Conservation (phyloP, 192 early-diverging fungal species). For the Chytriomyces sp. region DNA sequence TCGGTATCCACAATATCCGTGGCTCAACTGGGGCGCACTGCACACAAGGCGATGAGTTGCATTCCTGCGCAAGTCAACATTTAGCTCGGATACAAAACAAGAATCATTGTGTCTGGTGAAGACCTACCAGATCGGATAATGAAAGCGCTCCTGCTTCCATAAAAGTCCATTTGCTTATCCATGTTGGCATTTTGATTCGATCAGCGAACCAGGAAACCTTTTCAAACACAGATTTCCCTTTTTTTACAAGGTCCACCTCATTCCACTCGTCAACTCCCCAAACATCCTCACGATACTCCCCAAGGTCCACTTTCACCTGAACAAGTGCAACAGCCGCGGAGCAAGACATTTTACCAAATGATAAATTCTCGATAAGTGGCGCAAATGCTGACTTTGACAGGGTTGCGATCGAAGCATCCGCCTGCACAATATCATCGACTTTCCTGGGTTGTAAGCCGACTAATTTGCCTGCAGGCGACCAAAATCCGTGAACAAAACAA, state of each 20-base stretch:
- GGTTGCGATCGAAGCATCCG: neutral
- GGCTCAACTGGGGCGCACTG: constrained; percentile 50
- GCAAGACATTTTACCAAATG: neutral
- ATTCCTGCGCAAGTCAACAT: constrained; percentile 3
- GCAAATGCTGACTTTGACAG: constrained; percentile 2
- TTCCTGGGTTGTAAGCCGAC: constrained; percentile 6
- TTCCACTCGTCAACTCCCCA: constrained; percentile 43
- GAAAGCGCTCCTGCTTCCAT: constrained; percentile 25
- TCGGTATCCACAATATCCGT: constrained; percentile 39
- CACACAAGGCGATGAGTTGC: constrained; percentile 34
- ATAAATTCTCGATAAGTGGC: neutral
- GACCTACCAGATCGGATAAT: constrained; percentile 5
- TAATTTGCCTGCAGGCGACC: neutral
- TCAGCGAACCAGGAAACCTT: constrained; percentile 53
- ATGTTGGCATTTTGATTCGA: constrained; percentile 32
- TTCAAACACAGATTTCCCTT: constrained; percentile 43
- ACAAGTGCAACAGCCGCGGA: constrained; percentile 15
- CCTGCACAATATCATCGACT: neutral
- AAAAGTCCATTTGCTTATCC: constrained; percentile 45
- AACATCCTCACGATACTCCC: constrained; percentile 27
- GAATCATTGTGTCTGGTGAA: neutral
- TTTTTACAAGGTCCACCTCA: constrained; percentile 42
- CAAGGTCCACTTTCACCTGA: constrained; percentile 26
- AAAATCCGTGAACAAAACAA: constrained; percentile 12
- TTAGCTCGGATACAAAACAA: neutral